phyloP scores from a whole-genome alignment of 306 rosid species.

The Acacia confusa region DNA sequence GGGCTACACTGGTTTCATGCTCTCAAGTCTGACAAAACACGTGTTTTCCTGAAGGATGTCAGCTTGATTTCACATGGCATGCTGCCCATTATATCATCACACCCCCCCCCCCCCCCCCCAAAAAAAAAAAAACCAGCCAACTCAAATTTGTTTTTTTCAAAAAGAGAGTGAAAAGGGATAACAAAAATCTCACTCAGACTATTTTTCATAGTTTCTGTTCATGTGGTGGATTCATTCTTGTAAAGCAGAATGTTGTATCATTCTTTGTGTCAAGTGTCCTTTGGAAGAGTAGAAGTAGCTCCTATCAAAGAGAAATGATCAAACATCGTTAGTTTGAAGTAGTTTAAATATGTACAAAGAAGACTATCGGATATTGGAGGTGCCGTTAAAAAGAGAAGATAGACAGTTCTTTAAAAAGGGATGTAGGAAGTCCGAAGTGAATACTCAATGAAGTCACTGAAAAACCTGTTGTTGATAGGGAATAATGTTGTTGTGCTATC shows the following conservation, averaged over 20 bases:
- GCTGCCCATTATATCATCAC: not conserved
- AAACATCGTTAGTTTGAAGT: too few species aligned
- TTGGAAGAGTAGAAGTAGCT: too few species aligned
- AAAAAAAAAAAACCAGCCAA: not conserved
- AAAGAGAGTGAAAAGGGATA: not conserved
- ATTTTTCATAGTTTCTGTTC: not conserved
- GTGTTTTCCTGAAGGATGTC: not conserved
- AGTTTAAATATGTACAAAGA: too few species aligned
- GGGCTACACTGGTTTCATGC: not conserved
- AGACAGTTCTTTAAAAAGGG: too few species aligned
- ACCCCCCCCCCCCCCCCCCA: not conserved
- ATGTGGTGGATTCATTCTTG: not conserved
- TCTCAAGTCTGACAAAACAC: slow-evolving; percentile 3
- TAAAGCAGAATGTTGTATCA: not conserved
- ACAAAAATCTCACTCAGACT: not conserved
- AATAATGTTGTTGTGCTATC: too few species aligned
- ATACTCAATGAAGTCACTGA: too few species aligned
- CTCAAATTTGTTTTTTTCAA: not conserved
- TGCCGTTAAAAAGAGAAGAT: too few species aligned
- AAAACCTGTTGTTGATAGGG: too few species aligned
- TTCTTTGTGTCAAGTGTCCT: not conserved
- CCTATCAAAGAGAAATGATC: too few species aligned
- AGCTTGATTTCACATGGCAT: slow-evolving; percentile 18
- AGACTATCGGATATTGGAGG: too few species aligned
- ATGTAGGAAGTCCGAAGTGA: too few species aligned